Evolutionary conservation across 2,329 filamentous ascomycete genomes (phyloP).

Genomic region (Penicillium sp.): DNA sequence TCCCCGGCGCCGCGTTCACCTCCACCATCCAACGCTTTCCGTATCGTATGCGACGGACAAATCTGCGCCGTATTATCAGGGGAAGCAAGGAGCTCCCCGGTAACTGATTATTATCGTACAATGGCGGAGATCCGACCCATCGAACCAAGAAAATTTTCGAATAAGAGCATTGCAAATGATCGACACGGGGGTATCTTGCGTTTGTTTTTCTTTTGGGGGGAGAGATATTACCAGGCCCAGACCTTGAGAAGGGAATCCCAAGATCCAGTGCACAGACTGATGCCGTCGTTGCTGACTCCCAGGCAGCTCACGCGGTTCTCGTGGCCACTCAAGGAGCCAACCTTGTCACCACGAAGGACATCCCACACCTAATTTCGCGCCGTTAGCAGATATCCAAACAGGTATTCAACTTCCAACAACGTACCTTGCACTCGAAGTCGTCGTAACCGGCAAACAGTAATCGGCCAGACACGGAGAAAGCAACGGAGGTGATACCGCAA

Average conservation of each 20-base stretch:
- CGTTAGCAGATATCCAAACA: constrained; percentile 12
- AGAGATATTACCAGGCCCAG: constrained; percentile 70
- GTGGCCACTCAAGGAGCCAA: constrained; percentile 93
- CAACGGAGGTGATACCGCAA: constrained; percentile 96
- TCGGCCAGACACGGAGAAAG: constrained; percentile 93
- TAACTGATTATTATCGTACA: constrained; percentile 50
- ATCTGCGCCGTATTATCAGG: constrained; percentile 33
- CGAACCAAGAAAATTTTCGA: constrained; percentile 34
- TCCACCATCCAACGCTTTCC: constrained; percentile 23
- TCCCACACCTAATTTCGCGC: constrained; percentile 79
- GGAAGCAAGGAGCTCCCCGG: constrained; percentile 25
- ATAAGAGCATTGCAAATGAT: constrained; percentile 38
- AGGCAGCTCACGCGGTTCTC: constrained; percentile 99
- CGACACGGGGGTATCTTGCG: constrained; percentile 39
- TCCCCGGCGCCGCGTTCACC: constrained; percentile 21
- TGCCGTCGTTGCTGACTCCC: constrained; percentile 97
- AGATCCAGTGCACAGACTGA: constrained; percentile 98
- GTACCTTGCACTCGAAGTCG: constrained; percentile 99
- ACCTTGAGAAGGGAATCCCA: constrained; percentile 98
- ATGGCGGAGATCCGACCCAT: constrained; percentile 37
- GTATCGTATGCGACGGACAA: constrained; percentile 23
- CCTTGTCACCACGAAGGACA: constrained; percentile 91
- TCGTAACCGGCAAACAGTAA: constrained; percentile 97
- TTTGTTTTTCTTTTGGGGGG: constrained; percentile 14
- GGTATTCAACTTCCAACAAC: constrained; percentile 25